These are phyloP conservation scores for Phaeosphaeriaceae sp. DNA, from an alignment of 2,329 filamentous ascomycete species.

Conservation along the genomic window DNA sequence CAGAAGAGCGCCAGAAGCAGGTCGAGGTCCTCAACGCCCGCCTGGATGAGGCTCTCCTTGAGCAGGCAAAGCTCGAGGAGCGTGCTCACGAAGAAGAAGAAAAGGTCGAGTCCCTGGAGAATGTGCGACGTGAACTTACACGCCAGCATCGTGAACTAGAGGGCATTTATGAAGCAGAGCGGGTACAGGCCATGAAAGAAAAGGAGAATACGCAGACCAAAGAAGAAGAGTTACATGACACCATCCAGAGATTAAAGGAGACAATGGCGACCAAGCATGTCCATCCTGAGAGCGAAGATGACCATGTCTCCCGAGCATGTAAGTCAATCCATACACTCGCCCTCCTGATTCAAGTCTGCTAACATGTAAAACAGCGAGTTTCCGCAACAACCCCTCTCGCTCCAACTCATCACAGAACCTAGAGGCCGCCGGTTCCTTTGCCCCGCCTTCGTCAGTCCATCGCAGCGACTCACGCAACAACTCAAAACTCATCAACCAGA, in stretches of 20 bases:
- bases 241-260: conserved; percentile 92
- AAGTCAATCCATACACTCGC: conserved; percentile 34
- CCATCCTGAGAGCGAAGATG: conserved; percentile 58
- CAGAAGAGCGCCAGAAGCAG: conserved; percentile 84
- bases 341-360: conserved; percentile 17
- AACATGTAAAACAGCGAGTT: conserved; percentile 45
- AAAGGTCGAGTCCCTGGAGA: conserved; percentile 78
- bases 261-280: conserved; percentile 77
- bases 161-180: conserved; percentile 88
- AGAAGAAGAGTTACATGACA: conserved; percentile 88
- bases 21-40: conserved; percentile 82
- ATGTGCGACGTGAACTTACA: conserved; percentile 82
- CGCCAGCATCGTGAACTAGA: conserved; percentile 91
- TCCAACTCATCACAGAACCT: conserved; percentile 66
- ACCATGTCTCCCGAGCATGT: conserved; percentile 60
- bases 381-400: conserved; percentile 52
- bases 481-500: conserved; percentile 89
- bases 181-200: conserved; percentile 84
- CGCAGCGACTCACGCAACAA: conserved; percentile 89
- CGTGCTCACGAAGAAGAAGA: conserved; percentile 85
- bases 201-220: conserved; percentile 84
- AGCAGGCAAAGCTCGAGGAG: conserved; percentile 88
- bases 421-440: conserved; percentile 82
- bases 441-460: conserved; percentile 81
- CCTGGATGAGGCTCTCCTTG: conserved; percentile 81